Evolutionary conservation across 345 rosid genomes (phyloP), one percentile per base, ranked within the genome.

Genomic region (Lepidium africanum): DNA sequence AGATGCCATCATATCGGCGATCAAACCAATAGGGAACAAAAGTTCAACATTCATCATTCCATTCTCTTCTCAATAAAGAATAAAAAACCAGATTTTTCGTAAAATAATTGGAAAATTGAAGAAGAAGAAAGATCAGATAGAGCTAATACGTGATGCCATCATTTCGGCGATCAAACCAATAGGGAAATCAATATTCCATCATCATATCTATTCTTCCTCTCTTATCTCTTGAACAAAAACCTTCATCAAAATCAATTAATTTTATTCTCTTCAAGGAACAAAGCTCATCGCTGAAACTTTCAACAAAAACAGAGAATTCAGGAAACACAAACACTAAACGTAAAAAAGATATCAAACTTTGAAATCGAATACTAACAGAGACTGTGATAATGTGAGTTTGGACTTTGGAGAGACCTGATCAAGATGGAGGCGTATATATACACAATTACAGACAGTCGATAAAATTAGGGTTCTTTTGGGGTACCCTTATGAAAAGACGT

Each of bases 121-220:
- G 32, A n/a, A 56, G 19, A n/a, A 56, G 19, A 7, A 64, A 27
- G 76, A 72, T 72, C 76, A 72, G 76, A 65, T 72, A 72, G 77
- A 74, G 77, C 77, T 74, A 74, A 74, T 67, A 74, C 73, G 51
- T 74, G 68, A 67, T 60, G 78, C 78, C 78, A 74, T 74, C 78
- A 74, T 74, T 0, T 43, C 78, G 78, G 78, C 73, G 3, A 67
- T 67, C 73, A 74, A 74, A 74, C 73, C 78, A 74, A 74, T 74
- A 74, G 77, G 77, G 77, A 74, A 73, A 67, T 0, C 5, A 7
- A 43, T 0, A 1, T 66, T 73, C 61, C 21, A 67, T 74, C 77
- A 74, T 74, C 77, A 74, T 66, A 25, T 74, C 74, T 38, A 50
- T 7, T 43, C 32, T 61, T 10, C 17, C 57, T 40, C 42, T 38